Evolutionary conservation across 352 stramenopile genomes (phyloP).

Genomic region (Globisporangium cederbergense): DNA sequence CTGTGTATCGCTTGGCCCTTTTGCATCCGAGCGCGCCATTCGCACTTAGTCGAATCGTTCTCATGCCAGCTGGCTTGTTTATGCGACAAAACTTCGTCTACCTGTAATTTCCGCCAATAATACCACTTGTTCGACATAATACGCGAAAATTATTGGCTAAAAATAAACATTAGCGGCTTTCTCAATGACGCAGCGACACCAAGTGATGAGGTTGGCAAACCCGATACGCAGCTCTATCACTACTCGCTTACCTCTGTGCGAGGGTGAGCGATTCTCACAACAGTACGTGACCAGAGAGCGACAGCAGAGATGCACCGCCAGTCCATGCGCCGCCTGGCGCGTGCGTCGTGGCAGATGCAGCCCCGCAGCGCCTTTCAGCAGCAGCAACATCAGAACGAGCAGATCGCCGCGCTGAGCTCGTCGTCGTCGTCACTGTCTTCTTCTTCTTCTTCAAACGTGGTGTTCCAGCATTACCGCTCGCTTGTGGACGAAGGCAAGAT

Average conservation of each 20-base stretch:
- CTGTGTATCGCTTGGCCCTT: background rate
- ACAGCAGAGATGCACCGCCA: conserved; percentile 8
- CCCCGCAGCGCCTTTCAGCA: background rate
- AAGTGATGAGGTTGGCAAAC: background rate
- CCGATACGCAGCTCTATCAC: background rate
- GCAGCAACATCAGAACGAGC: background rate
- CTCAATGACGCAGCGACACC: too few relatives aligned
- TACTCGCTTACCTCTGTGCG: background rate
- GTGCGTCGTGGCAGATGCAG: conserved; percentile 4
- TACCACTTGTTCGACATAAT: background rate
- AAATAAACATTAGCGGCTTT: too few relatives aligned
- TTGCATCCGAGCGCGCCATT: background rate
- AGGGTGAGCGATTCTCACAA: background rate
- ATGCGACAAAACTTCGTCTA: background rate
- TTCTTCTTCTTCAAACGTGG: conserved; percentile 1
- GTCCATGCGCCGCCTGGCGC: conserved; percentile 9
- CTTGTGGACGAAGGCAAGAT: conserved; percentile 46
- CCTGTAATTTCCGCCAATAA: background rate
- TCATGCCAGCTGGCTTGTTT: background rate
- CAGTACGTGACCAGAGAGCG: background rate
- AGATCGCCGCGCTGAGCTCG: conserved; percentile 3
- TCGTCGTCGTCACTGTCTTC: conserved; percentile 1
- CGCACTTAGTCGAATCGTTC: background rate
- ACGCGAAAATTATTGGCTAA: too few relatives aligned
- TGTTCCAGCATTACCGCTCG: conserved; percentile 46